Evolutionary conservation across 129 eudicot species (phyloP), one percentile per base, ranked within the genome.

Genomic region (Chrysanthemum makinoi): DNA sequence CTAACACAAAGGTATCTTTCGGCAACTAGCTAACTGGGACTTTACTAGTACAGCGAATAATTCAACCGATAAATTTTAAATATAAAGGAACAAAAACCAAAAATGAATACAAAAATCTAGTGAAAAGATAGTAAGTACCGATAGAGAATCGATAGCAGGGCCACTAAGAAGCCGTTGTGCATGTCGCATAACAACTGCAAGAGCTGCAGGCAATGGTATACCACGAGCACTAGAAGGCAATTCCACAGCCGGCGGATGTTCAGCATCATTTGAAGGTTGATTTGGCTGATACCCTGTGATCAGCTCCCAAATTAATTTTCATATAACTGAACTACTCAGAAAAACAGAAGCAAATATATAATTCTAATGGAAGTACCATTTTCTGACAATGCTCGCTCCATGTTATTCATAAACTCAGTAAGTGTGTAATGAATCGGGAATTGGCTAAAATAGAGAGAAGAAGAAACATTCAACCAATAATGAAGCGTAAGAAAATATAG

Each of bases 391-490:
- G 86, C 81, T 46, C 48, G 80, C 80, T 90, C 99, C 99, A 90
- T 90, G 71, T 85, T 16, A 78, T 84, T 83, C 78, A 95, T 88
- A 62, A 88, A 90, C 73, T 90, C 99, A 1, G 82, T 77, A 26
- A 95, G 97, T 90, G 85, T 79, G 82, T 76, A 95, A 68, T 1
- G 99, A 90, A 86, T 88, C 89, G 11, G 97, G 96, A 80, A 95
- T 86, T 64, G 99, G 96, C 99, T 95, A 90, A 62, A 66, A 75
- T 5, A 50, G 10, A 30, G 72, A 48, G 59, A 57, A 9, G 20
- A 79, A 35, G 6, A 71, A 50, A 22, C 54, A 63, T 26, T 30
- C 66, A 75, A 53, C 49, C 59, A 60, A 68, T 33, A 10, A 62
- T 17, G 51, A 35, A 3, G 2, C 24, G 66, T 65, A 39, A 70